These are phyloP conservation scores for Osmozyma mogii DNA, from an alignment of 805 yeast genomes.

Conservation along the genomic window DNA sequence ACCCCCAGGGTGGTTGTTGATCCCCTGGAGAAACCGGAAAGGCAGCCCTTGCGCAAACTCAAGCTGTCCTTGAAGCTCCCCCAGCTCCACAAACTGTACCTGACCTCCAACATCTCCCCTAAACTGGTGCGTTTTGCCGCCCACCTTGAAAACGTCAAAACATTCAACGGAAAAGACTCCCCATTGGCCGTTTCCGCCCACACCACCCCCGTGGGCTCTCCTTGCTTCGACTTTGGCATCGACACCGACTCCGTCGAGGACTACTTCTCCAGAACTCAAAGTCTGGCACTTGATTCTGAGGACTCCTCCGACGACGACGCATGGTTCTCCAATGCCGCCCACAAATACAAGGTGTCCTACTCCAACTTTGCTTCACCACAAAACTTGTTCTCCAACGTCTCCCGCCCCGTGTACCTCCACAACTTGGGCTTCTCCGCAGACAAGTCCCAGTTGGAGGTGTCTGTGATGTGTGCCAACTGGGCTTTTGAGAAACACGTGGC, in stretches of 20 bases:
- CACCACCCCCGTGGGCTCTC: conserved; percentile 40
- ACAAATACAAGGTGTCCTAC: conserved; percentile 7
- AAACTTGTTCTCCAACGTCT: conserved; percentile 11
- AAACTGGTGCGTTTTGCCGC: conserved; percentile 62
- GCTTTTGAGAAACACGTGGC: conserved; percentile 29
- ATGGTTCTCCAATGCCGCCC: conserved; percentile 11
- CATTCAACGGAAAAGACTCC: conserved; percentile 51
- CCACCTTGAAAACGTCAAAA: conserved; percentile 52
- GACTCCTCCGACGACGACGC: too few relatives aligned
- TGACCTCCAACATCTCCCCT: conserved; percentile 19
- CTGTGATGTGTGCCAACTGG: conserved; percentile 25
- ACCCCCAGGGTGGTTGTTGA: conserved; percentile 2
- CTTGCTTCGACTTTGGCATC: conserved; percentile 10
- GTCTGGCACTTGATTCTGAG: too few relatives aligned
- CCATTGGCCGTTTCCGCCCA: conserved; percentile 58
- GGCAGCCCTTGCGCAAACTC: conserved; percentile 11
- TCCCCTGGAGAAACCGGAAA: not conserved
- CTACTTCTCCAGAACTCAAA: too few relatives aligned
- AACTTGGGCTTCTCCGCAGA: conserved; percentile 27
- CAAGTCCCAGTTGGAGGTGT: conserved; percentile 15
- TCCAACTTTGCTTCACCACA: conserved; percentile 10
- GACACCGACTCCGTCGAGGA: conserved; percentile 9
- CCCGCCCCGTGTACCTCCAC: conserved; percentile 22
- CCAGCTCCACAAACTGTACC: conserved; percentile 15
- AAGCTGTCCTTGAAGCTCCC: conserved; percentile 19